phyloP scores from a whole-genome alignment of 2,329 filamentous ascomycete genomes.

The Trichoderma gracile region DNA sequence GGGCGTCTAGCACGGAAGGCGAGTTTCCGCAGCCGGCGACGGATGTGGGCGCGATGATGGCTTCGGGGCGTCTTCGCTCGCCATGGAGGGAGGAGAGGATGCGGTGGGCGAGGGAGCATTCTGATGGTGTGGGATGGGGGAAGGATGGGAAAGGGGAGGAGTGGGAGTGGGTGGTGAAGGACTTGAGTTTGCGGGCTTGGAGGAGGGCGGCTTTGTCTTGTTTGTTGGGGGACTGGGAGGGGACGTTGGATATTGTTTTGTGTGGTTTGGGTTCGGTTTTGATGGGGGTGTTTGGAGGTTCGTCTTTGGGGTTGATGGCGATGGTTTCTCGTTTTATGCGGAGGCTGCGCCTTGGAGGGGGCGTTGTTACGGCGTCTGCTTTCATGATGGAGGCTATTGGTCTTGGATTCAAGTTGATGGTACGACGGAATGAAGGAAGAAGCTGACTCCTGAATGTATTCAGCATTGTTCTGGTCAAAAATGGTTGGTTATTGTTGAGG shows the following conservation, averaged over 20 bases:
- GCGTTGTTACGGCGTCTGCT: not conserved
- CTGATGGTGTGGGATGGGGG: slow-evolving; percentile 62
- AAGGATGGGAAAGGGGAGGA: slow-evolving; percentile 68
- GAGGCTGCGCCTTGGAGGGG: slow-evolving; percentile 24
- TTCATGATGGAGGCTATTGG: not conserved
- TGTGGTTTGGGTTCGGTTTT: not conserved
- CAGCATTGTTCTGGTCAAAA: no score
- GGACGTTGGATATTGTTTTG: not conserved
- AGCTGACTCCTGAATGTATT: not conserved
- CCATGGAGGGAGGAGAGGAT: slow-evolving; percentile 68
- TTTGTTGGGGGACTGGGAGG: not conserved
- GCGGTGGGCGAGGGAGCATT: slow-evolving; percentile 67
- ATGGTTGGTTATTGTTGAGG: no score
- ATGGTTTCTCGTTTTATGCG: slow-evolving; percentile 17
- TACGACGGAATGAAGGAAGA: no score
- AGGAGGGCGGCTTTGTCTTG: slow-evolving; percentile 34
- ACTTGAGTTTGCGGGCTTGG: slow-evolving; percentile 47
- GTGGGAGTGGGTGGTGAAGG: slow-evolving; percentile 43
- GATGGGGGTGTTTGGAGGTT: not conserved
- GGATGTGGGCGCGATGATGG: slow-evolving; percentile 61
- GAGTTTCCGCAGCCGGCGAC: slow-evolving; percentile 63
- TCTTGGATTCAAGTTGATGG: no score
- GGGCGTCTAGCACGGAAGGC: slow-evolving; percentile 53
- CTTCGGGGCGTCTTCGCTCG: slow-evolving; percentile 59
- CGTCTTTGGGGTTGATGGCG: not conserved